Base-by-base conservation (phyloP, 2,329 filamentous ascomycete species). In the Hypomyces perniciosus region DNA sequence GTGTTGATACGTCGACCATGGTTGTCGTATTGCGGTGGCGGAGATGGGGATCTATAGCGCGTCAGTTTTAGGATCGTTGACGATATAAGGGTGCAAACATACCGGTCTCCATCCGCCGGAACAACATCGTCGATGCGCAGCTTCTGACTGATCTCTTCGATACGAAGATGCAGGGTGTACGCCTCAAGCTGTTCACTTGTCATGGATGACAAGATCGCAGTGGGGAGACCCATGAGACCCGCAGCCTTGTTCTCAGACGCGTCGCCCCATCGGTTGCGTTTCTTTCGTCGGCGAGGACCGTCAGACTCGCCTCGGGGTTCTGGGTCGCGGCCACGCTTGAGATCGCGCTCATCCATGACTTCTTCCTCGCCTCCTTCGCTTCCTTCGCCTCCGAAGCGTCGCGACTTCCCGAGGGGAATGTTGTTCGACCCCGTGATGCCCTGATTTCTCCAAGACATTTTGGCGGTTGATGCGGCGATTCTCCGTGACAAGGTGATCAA, bases 1-100 rank as follows among this genome's bases (percentile, higher is more conserved):
- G 95, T 99, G 73, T 99, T 99, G 74, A 97, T 90, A 90, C 93
- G 93, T 62, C 92, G 89, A 77, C 93, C 93, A 66, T 96, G 95
- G 77, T 99, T 99, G 73, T 99, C 93, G 75, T 99, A 99, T 72
- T 97, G 92, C 8, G 93, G 93, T 33, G 93, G 80, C 35, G 93
- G 93, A 54, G 93, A 99, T 20, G 92, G 92, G 52, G 93, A 99
- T 73, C 93, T 96, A 61, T 13, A 28, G 57, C 48, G 43, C 58
- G 62, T 54, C 35, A 57, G 53, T 53, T 51, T 46, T 38, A 44
- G 39, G 34, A 26, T 27, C 29, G 10, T 42, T 41, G n/a, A 33
- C 10, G 20, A 30, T 10, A 50, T 27, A 47, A 42, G 27, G 37
- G 34, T 26, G 27, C 26, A 31, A 34, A 75, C 86, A 61, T 78